phyloP scores from a whole-genome alignment of 805 yeast species.

The Candida khao-thaluensis region DNA sequence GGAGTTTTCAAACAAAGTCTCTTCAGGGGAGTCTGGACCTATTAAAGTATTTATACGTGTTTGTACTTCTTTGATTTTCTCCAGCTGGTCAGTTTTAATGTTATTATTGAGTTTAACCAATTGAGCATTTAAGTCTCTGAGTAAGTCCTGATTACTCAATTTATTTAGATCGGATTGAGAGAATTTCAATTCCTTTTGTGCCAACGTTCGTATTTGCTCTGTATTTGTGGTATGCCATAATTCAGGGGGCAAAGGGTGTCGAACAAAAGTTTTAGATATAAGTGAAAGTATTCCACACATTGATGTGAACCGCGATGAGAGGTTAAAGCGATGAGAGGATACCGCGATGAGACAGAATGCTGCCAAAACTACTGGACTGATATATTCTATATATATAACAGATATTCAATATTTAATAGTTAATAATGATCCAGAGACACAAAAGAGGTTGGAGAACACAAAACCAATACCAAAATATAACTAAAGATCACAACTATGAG shows the following conservation, averaged over 20 bases:
- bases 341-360: too few species aligned
- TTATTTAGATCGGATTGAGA: conserved; percentile 25
- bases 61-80: conserved; percentile 10
- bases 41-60: conserved; percentile 9
- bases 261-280: conserved; percentile 1
- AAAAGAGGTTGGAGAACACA: too few species aligned
- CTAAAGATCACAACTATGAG: conserved; percentile 36
- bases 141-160: conserved; percentile 23
- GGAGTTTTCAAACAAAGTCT: background rate
- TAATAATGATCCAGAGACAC: too few species aligned
- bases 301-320: background rate
- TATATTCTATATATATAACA: too few species aligned
- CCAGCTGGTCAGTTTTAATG: conserved; percentile 21
- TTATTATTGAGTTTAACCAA: conserved; percentile 27
- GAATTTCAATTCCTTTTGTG: conserved; percentile 9
- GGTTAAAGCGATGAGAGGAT: conserved; percentile 8
- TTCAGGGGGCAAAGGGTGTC: conserved; percentile 5
- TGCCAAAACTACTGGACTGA: too few species aligned
- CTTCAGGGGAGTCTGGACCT: conserved; percentile 3
- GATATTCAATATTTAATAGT: too few species aligned
- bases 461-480: background rate
- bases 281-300: conserved; percentile 19
- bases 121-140: conserved; percentile 27
- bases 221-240: conserved; percentile 8
- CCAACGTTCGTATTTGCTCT: conserved; percentile 6